Evolutionary conservation across 2,329 filamentous ascomycete genomes (phyloP).

Genomic region (Fusarium compactum): DNA sequence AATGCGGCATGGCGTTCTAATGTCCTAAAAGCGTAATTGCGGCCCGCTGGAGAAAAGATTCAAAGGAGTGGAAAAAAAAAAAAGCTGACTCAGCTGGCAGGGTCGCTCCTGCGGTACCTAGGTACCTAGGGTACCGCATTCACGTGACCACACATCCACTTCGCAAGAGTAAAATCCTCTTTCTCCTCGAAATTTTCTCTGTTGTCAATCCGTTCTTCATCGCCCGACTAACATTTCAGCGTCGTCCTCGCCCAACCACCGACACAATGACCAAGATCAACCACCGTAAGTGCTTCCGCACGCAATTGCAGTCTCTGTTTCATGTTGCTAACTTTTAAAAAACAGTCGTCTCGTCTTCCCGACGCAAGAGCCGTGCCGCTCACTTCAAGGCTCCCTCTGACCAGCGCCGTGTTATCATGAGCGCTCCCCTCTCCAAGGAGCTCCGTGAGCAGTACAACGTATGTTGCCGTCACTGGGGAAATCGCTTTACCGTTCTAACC

Average conservation of each 20-base stretch:
- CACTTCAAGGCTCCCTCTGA: constrained; percentile 97
- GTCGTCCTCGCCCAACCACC: constrained; percentile 48
- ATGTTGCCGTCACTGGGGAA: constrained; percentile 46
- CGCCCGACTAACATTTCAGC: constrained; percentile 47
- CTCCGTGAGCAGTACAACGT: constrained; percentile 99
- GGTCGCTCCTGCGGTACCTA: background rate
- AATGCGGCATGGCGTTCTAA: background rate
- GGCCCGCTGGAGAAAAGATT: background rate
- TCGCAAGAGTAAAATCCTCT: constrained; percentile 46
- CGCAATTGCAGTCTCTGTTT: background rate
- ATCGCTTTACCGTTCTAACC: constrained; percentile 7
- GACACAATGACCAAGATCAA: constrained; percentile 79
- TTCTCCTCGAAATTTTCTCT: constrained; percentile 15
- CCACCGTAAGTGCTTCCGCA: constrained; percentile 59
- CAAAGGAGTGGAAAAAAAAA: no score
- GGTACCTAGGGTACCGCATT: constrained; percentile 30
- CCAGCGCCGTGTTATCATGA: constrained; percentile 96
- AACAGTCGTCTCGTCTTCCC: constrained; percentile 77
- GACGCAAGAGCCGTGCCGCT: constrained; percentile 98
- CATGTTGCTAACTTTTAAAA: background rate
- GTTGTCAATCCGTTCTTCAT: constrained; percentile 40
- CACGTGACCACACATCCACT: constrained; percentile 50
- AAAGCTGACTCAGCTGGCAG: background rate
- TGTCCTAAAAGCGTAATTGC: constrained; percentile 16
- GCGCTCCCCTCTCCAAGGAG: constrained; percentile 94